Conservation (phyloP, 73 alveolate species). For the Paramecium octaurelia region DNA sequence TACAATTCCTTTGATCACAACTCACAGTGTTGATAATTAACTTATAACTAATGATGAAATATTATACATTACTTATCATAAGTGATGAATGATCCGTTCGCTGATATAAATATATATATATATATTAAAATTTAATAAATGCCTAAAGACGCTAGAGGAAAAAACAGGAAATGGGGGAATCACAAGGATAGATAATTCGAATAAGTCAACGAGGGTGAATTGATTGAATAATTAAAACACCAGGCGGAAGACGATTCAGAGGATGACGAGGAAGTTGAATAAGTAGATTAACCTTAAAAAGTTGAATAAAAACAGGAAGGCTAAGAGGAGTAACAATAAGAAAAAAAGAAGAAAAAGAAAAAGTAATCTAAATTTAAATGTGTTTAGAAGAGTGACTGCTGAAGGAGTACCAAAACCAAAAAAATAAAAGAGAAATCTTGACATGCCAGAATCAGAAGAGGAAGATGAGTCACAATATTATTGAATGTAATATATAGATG, state of each 20-base stretch:
- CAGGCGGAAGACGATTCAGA: neutral
- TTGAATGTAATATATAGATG: neutral
- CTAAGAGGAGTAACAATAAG: neutral
- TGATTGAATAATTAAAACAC: neutral
- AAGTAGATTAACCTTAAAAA: neutral
- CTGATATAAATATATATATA: neutral
- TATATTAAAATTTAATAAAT: neutral
- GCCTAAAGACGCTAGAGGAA: conserved; percentile 57
- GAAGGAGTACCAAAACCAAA: neutral
- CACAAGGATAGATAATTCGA: conserved; percentile 42
- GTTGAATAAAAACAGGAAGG: neutral
- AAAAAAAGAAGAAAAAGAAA: conserved; percentile 30
- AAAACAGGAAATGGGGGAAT: conserved; percentile 45
- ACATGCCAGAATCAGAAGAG: conserved; percentile 44
- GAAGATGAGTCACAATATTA: conserved; percentile 43
- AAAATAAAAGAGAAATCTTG: conserved; percentile 23
- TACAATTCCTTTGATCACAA: neutral
- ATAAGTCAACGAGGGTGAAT: conserved; percentile 28
- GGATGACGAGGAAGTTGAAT: neutral
- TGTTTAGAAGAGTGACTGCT: neutral
- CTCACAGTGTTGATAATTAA: neutral
- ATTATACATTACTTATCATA: neutral
- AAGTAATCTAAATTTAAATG: neutral
- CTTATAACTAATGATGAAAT: neutral
- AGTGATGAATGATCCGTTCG: conserved; percentile 55